Evolutionary conservation across 768 basidiomycete genomes (phyloP), one percentile per base, ranked within the genome.

Genomic region (Boletus subparvulus): DNA sequence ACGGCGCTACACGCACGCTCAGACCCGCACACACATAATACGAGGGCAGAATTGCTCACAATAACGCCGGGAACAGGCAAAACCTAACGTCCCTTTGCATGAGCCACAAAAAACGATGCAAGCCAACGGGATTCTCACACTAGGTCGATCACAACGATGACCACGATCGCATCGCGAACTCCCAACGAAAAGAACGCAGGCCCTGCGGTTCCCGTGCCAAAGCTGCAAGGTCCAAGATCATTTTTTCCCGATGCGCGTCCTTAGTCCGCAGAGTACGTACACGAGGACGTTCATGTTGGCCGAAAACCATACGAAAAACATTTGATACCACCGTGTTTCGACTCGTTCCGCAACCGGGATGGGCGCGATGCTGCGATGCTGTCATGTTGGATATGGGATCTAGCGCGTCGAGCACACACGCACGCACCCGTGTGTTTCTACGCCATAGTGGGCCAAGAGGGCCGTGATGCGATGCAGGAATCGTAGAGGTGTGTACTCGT

Each of bases 291-390:
- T 79, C 67, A 78, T 69, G 54, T 76, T 78, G 30, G 75, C 69
- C 32, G 79, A 78, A 58, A 80, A 76, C 79, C 79, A 80, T n/a
- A 79, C 73, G 62, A 80, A 80, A 60, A 80, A 80, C 69, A 79
- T 69, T 59, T 80, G 78, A 55, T 74, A 78, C 62, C 78, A 71
- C 24, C 72, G 70, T 7, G 69, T 74, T 28, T 80, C 77, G 21
- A 73, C 68, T 33, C 78, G 69, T 51, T 72, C 66, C 24, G 68
- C 68, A 1, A 54, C 60, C 2, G 72, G 70, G 11, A 79, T 69
- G 1, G 80, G 80, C 10, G 72, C 64, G 30, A 80, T 75, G 6
- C 77, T 78, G 37, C 17, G 26, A 46, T 49, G 11, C 2, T 21
- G n/a, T n/a, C 17, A 37, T 8, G 43, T 17, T 35, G 21, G 24